These are phyloP conservation scores for Babesia sp. DNA, from an alignment of 169 alveolate genomes.

Conservation along the genomic window DNA sequence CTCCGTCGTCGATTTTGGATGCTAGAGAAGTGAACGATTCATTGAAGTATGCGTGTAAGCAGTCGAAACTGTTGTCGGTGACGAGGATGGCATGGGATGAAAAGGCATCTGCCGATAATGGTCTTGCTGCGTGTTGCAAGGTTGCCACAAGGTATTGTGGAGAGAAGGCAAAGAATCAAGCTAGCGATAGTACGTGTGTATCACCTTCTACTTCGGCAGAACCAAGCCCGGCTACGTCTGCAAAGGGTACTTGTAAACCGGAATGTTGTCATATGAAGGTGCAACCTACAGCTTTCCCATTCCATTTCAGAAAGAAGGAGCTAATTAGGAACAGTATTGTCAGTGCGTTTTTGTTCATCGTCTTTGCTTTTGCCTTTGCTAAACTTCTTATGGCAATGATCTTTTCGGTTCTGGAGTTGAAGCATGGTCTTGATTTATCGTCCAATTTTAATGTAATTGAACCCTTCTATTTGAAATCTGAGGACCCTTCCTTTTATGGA, in stretches of 20 bases:
- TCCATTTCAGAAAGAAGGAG: conserved; percentile 44
- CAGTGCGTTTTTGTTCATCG: conserved; percentile 14
- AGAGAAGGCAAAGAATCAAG: background rate
- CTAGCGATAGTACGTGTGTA: background rate
- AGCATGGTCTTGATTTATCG: conserved; percentile 15
- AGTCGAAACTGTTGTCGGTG: background rate
- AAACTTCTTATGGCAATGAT: conserved; percentile 4
- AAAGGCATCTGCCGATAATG: background rate
- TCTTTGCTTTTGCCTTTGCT: conserved; percentile 28
- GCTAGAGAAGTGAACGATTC: background rate
- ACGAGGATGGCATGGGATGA: background rate
- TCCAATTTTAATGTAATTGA: conserved; percentile 4
- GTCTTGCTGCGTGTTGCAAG: conserved; percentile 5
- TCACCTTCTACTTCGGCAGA: background rate
- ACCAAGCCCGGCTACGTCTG: background rate
- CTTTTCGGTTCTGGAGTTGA: conserved; percentile 5
- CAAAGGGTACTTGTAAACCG: background rate
- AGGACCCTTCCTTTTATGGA: background rate
- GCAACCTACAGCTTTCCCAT: conserved; percentile 51
- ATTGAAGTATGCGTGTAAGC: background rate
- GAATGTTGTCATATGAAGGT: conserved; percentile 53
- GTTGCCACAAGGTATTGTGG: background rate
- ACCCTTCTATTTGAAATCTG: conserved; percentile 22
- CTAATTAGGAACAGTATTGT: conserved; percentile 23
- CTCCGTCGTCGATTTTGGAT: background rate